Conservation (phyloP, 768 basidiomycete species). For the Macrolepiota fuliginosa region DNA sequence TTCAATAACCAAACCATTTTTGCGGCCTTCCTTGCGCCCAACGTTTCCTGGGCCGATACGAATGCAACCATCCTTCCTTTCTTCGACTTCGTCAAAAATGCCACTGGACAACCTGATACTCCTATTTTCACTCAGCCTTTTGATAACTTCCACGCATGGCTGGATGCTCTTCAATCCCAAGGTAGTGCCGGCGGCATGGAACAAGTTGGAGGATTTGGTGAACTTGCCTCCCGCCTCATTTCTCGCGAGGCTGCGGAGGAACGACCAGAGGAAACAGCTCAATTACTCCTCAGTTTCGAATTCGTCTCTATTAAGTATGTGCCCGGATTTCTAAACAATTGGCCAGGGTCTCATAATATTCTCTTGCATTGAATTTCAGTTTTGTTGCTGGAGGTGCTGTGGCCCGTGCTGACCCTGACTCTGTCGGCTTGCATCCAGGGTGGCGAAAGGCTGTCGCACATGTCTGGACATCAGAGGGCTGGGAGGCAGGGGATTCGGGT, state of each 20-base stretch:
- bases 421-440: slow-evolving; percentile 42
- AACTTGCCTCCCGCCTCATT: slow-evolving; percentile 33
- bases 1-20: slow-evolving; percentile 19
- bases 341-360: slow-evolving; percentile 15
- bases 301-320: slow-evolving; percentile 23
- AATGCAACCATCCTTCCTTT: slow-evolving; percentile 33
- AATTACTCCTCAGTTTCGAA: slow-evolving; percentile 21
- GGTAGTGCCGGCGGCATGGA: not conserved
- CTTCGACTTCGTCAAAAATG: slow-evolving; percentile 18
- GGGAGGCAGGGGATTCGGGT: slow-evolving; percentile 10
- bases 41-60: slow-evolving; percentile 31
- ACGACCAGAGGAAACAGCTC: slow-evolving; percentile 23
- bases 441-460: slow-evolving; percentile 45
- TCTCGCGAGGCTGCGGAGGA: slow-evolving; percentile 24
- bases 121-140: not conserved
- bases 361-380: slow-evolving; percentile 16
- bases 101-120: not conserved
- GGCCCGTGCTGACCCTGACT: slow-evolving; percentile 29
- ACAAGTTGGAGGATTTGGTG: slow-evolving; percentile 22
- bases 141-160: slow-evolving; percentile 16
- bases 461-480: slow-evolving; percentile 5
- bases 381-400: not conserved
- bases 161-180: slow-evolving; percentile 1
- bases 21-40: slow-evolving; percentile 27
- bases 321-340: not conserved